Evolutionary conservation across 2,329 filamentous ascomycete species (phyloP).

Genomic region (Pseudocercospora macadamiae): DNA sequence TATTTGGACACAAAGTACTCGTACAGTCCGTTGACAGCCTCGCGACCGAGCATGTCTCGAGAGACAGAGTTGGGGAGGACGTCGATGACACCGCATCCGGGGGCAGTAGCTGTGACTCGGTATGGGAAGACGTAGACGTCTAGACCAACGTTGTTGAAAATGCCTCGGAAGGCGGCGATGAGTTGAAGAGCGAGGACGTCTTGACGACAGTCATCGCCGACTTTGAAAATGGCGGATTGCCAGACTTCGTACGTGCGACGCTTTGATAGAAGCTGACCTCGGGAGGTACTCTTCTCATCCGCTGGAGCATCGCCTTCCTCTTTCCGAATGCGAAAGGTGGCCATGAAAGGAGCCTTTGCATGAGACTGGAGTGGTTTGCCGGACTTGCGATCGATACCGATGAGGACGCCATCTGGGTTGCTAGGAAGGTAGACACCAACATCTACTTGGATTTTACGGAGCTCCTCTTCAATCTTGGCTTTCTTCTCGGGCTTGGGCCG

Average conservation of each 20-base stretch:
- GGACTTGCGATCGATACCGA: constrained; percentile 96
- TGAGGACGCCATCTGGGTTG: constrained; percentile 95
- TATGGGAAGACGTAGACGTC: constrained; percentile 98
- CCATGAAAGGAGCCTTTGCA: constrained; percentile 98
- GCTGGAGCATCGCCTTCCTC: constrained; percentile 61
- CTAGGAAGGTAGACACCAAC: constrained; percentile 96
- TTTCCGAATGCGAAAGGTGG: constrained; percentile 95
- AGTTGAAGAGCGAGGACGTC: constrained; percentile 96
- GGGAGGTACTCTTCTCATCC: constrained; percentile 28
- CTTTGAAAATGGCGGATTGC: constrained; percentile 99
- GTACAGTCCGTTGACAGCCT: constrained; percentile 96
- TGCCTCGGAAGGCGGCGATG: constrained; percentile 95
- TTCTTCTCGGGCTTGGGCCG: constrained; percentile 94
- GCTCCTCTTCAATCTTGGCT: constrained; percentile 97
- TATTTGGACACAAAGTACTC: constrained; percentile 99
- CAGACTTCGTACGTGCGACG: constrained; percentile 79
- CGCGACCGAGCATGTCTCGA: constrained; percentile 95
- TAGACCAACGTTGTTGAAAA: constrained; percentile 91
- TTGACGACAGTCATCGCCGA: constrained; percentile 96
- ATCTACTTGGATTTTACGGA: constrained; percentile 95
- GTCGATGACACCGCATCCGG: constrained; percentile 96
- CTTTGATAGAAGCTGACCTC: constrained; percentile 33
- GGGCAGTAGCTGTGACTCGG: constrained; percentile 93
- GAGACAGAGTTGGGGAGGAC: constrained; percentile 97
- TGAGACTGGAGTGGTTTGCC: constrained; percentile 97